A percentile compares a stretch with the other conserved stretches of the same genome.
Conservation (phyloP, 192 early-diverging fungal genomes). For the Backusella circina region DNA sequence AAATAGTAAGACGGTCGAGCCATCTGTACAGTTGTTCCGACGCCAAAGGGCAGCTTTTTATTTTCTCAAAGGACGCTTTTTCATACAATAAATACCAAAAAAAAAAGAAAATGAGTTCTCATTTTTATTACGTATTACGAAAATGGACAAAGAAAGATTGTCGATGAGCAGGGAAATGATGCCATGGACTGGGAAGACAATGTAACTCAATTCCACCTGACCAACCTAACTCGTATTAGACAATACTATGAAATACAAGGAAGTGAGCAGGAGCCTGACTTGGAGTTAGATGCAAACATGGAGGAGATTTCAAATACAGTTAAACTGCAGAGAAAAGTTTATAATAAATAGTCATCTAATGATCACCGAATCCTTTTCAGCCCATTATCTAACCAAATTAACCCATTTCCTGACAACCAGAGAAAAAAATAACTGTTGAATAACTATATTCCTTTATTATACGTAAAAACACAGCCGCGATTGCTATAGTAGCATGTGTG, state of each 20-base stretch:
- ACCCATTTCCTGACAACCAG: no score
- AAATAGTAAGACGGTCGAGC: background rate
- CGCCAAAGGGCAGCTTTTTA: no score
- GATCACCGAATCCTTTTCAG: no score
- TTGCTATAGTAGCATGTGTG: no score
- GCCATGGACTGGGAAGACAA: slow-evolving; percentile 7
- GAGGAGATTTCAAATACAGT: background rate
- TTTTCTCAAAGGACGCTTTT: background rate
- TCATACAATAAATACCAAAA: background rate
- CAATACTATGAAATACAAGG: background rate
- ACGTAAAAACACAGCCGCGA: no score
- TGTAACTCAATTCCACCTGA: background rate
- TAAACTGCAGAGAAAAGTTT: background rate
- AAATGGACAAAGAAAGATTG: slow-evolving; percentile 1
- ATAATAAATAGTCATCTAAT: background rate
- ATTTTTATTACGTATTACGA: slow-evolving; percentile 4
- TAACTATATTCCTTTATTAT: no score
- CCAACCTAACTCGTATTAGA: background rate
- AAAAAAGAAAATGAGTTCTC: background rate
- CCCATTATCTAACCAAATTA: no score
- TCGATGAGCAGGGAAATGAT: slow-evolving; percentile 1
- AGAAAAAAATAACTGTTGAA: no score
- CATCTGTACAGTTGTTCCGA: no score
- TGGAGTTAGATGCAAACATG: background rate
- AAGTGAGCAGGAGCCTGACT: background rate